phyloP scores from a whole-genome alignment of 2,329 filamentous ascomycete species.

The Ilyonectria destructans region DNA sequence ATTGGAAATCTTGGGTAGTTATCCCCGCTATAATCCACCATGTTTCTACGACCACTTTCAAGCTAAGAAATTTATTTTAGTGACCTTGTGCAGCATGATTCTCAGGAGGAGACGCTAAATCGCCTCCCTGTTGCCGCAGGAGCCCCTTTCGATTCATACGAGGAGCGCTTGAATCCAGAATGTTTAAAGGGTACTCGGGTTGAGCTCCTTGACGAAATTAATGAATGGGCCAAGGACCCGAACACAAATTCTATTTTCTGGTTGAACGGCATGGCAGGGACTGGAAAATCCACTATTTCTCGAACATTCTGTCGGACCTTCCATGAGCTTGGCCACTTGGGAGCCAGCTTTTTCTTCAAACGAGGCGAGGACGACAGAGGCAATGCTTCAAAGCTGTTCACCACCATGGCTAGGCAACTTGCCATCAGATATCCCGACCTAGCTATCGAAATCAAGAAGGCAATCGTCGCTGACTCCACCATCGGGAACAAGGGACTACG shows the following conservation, averaged over 20 bases:
- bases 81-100: too few relatives aligned
- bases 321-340: conserved; percentile 41
- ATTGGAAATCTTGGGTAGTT: too few relatives aligned
- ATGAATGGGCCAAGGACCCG: conserved; percentile 47
- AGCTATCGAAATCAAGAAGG: conserved; percentile 41
- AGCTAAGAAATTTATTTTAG: too few relatives aligned
- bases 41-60: too few relatives aligned
- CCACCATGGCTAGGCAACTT: conserved; percentile 58
- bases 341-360: conserved; percentile 64
- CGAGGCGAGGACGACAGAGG: conserved; percentile 57
- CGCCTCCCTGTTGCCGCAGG: conserved; percentile 33
- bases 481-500: conserved; percentile 48
- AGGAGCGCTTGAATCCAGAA: conserved; percentile 50
- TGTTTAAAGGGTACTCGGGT: conserved; percentile 53
- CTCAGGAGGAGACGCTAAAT: too few relatives aligned
- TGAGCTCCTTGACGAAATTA: conserved; percentile 51
- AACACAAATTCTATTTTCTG: conserved; percentile 52
- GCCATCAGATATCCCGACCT: conserved; percentile 45
- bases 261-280: conserved; percentile 57
- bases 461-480: conserved; percentile 51
- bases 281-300: conserved; percentile 46
- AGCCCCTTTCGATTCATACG: conserved; percentile 53
- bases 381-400: conserved; percentile 55
- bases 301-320: conserved; percentile 49
- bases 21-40: too few relatives aligned